These are phyloP conservation scores for Spinacia oleracea DNA, from an alignment of 179 eudicot species.

Conservation along the genomic window DNA sequence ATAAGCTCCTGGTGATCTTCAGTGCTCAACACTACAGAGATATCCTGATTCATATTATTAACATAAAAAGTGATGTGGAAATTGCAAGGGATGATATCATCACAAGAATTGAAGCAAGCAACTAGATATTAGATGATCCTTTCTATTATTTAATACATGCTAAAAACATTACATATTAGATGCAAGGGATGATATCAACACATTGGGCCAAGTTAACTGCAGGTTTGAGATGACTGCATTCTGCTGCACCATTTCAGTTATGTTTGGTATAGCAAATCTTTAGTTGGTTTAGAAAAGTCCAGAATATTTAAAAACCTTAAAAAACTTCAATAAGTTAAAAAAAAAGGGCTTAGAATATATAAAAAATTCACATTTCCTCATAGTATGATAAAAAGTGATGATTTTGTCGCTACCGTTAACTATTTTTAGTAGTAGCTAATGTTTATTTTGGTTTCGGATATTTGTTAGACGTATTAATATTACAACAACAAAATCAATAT, in stretches of 20 bases:
- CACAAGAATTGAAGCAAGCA: conserved; percentile 2
- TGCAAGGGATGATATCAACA: neutral
- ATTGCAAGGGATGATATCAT: neutral
- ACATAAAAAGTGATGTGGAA: conserved; percentile 4
- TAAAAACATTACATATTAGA: neutral
- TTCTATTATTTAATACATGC: neutral
- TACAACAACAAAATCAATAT: neutral
- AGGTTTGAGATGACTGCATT: neutral
- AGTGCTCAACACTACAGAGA: conserved; percentile 82
- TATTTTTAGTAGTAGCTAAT: neutral
- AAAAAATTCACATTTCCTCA: no score
- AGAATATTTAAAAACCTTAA: neutral
- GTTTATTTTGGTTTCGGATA: neutral
- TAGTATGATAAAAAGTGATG: no score
- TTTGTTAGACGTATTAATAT: neutral
- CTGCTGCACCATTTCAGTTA: neutral
- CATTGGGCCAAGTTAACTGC: neutral
- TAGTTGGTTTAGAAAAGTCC: neutral
- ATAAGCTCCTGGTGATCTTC: conserved; percentile 86
- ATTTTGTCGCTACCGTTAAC: neutral
- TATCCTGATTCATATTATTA: conserved; percentile 50
- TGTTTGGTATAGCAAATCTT: neutral
- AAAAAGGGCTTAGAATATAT: no score
- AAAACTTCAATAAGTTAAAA: neutral
- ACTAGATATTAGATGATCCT: neutral